Evolutionary conservation across 306 rosid genomes (phyloP), one percentile per base, ranked within the genome.

Genomic region (Rosa chinensis): DNA sequence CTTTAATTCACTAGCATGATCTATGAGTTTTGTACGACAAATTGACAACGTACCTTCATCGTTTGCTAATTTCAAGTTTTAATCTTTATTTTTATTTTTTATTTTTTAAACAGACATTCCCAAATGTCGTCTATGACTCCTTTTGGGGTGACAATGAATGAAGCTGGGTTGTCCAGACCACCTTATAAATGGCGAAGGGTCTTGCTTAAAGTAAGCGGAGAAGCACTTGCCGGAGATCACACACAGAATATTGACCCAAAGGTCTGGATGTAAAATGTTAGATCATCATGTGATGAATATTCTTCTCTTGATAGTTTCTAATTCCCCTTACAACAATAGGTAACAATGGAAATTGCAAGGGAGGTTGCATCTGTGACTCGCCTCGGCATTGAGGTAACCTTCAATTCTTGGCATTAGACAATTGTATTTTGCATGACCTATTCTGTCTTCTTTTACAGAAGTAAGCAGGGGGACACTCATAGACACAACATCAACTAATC

Each of bases 121-220:
- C 96, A 86, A 44, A 83, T 87, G 74, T 82, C 92, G 37, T 84
- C 95, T 49, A 72, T 86, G 78, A 80, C 92, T 49, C 77, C 87
- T 2, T 84, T 87, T 81, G 89, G 81, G 44, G 72, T 86, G 64
- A 88, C 97, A 37, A 76, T 91, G 88, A 88, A 76, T 84, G 98
- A 89, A 76, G 68, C 74, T 13, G 83, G 73, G 79, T 49, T 80
- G 70, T 77, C 91, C 25, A 86, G 72, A 73, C 80, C 92, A 64
- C 82, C 92, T 2, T 80, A 12, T 78, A 93, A 88, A 84, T 95
- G 99, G 99, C 80, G 55, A 83, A 91, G 99, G 89, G 97, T 95
- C 45, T 90, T 95, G 87, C 99, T 95, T 80, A 95, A 95, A 90
- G 99, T 95, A 73, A 90, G 94, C 4, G 99, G 99, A 39, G 99